Evolutionary conservation across 495 filamentous ascomycete species (phyloP), one percentile per base, ranked within the genome.

Genomic region (Articulospora tetracladia): DNA sequence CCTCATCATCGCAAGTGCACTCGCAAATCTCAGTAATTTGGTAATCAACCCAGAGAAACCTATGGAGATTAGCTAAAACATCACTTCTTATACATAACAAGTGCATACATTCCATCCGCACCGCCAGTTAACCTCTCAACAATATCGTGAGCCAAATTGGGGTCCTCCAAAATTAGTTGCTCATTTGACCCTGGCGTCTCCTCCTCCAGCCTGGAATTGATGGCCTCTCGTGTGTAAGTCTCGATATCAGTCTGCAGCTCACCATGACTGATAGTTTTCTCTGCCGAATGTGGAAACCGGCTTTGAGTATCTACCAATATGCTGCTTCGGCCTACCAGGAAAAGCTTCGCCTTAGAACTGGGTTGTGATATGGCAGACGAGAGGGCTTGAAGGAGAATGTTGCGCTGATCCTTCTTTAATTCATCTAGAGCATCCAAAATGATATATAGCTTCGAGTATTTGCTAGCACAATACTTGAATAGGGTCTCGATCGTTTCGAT

Each of bases 1-100:
- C 73, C 36, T 73, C 73, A 17, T 73, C 57, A 48, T 76, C 73
- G 49, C 70, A 65, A 46, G 51, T 48, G 51, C 71, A 69, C 53
- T 58, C 47, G 53, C 71, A 74, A 4, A 76, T 63, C 32, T 76
- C 73, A 34, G 69, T 48, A 23, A 76, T 63, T 48, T 70, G 67
- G 39, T 73, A 68, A 47, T 57, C 32, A 17, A 66, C 68, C 73
- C 72, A 76, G 17, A 75, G 72, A 58, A 76, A 76, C 58, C 58
- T 60, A 23, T 30, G n/a, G 25, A 44, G 25, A 3, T 71, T 70
- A 72, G 52, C 50, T 34, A 59, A 60, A 0, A 28, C 26, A 19
- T 56, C 30, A 47, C 24, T 30, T 26, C 30, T 4, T 46, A 52
- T 46, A 53, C 39, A 54, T 22, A 47, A 46, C 52, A 19, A 63